Evolutionary conservation across 75 land plant genomes (phyloP).

Genomic region (Adiantum capillusveneris): DNA sequence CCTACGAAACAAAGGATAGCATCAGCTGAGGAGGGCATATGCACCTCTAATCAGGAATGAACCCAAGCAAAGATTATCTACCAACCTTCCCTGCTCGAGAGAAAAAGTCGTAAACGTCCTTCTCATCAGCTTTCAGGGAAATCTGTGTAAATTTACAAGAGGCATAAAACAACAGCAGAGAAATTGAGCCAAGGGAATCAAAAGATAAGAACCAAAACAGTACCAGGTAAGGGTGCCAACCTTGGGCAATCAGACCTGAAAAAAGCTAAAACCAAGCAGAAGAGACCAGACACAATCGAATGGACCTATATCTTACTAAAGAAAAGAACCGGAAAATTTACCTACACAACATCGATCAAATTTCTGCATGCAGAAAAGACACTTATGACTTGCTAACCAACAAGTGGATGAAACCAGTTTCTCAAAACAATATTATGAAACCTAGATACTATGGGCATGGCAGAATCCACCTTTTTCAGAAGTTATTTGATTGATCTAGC

Average conservation of each 20-base stretch:
- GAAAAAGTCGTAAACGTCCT: constrained; percentile 95
- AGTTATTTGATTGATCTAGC: too few species aligned
- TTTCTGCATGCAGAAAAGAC: too few species aligned
- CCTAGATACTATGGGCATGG: too few species aligned
- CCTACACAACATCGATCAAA: too few species aligned
- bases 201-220: not conserved
- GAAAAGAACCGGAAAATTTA: too few species aligned
- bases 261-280: not conserved
- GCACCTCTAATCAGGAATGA: too few species aligned
- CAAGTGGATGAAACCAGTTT: too few species aligned
- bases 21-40: not conserved
- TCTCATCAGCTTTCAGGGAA: constrained; percentile 85
- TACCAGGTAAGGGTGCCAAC: not conserved
- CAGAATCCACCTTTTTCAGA: too few species aligned
- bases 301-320: too few species aligned
- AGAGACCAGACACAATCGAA: not conserved
- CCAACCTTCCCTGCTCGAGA: constrained; percentile 92
- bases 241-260: constrained; percentile 1
- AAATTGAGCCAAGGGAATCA: not conserved
- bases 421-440: too few species aligned
- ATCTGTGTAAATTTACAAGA: constrained; percentile 45
- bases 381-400: too few species aligned
- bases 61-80: not conserved
- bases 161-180: not conserved
- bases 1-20: constrained; percentile 39